Percentiles rank a stretch among this genome's conserved stretches.
These are phyloP conservation scores for Venturia aucupariae DNA, from an alignment of 2,329 filamentous ascomycete species.

Conservation along the genomic window DNA sequence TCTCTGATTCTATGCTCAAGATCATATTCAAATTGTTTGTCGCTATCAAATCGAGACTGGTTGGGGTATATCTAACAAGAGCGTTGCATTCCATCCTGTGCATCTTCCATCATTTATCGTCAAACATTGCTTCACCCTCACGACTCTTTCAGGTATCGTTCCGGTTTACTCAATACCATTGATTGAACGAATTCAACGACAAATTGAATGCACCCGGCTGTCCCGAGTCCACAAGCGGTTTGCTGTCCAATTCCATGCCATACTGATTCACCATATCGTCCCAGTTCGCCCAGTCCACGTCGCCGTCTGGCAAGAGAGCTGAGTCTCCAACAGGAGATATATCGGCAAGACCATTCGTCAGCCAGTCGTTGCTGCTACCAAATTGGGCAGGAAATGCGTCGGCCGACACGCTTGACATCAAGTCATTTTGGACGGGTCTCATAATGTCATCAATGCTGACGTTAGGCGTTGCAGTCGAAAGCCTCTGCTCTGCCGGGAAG, in stretches of 20 bases:
- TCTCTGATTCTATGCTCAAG: not conserved
- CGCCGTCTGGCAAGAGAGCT: conserved; percentile 28
- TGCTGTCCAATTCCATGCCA: conserved; percentile 31
- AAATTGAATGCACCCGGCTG: not conserved
- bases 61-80: not conserved
- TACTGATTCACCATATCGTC: conserved; percentile 40
- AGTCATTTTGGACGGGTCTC: not conserved
- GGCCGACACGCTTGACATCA: not conserved
- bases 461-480: not conserved
- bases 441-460: not conserved
- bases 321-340: conserved; percentile 9
- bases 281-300: conserved; percentile 40
- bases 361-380: not conserved
- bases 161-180: conserved; percentile 4
- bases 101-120: not conserved
- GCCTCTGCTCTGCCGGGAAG: not conserved
- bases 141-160: not conserved
- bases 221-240: not conserved
- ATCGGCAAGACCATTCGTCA: not conserved
- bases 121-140: not conserved
- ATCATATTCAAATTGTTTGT: not conserved
- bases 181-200: conserved; percentile 1
- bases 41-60: not conserved
- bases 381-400: not conserved
- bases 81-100: not conserved